Evolutionary conservation across 495 filamentous ascomycete species (phyloP).

Genomic region (Astrothelium subdiscretum): DNA sequence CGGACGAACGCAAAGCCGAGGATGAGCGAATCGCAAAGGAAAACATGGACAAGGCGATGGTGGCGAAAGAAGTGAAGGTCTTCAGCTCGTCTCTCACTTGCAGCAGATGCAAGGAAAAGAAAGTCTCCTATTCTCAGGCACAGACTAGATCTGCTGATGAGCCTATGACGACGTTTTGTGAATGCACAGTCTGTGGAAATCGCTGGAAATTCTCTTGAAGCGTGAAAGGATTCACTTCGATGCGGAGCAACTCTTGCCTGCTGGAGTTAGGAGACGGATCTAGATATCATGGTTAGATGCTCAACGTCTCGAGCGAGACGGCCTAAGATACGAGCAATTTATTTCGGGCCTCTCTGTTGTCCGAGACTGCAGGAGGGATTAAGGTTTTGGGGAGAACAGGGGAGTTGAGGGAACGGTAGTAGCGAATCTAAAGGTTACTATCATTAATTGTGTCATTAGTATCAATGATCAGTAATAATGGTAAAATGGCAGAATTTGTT

Average conservation of each 20-base stretch:
- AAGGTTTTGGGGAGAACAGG: not conserved
- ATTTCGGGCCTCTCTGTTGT: not conserved
- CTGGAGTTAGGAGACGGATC: not conserved
- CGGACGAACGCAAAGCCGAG: slow-evolving; percentile 51
- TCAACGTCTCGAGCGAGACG: not conserved
- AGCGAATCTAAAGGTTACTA: not conserved
- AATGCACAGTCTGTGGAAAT: slow-evolving; percentile 63
- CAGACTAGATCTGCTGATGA: slow-evolving; percentile 94
- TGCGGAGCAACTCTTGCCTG: not conserved
- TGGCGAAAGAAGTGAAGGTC: slow-evolving; percentile 79
- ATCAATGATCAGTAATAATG: too few species aligned
- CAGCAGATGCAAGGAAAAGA: slow-evolving; percentile 79
- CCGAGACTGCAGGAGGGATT: not conserved
- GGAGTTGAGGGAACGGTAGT: too few species aligned
- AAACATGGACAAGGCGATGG: slow-evolving; percentile 92
- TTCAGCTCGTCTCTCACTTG: slow-evolving; percentile 63
- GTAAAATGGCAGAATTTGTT: too few species aligned
- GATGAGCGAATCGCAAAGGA: slow-evolving; percentile 66
- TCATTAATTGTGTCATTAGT: too few species aligned
- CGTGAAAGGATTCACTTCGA: not conserved
- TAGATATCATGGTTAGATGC: not conserved
- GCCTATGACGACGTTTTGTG: slow-evolving; percentile 76
- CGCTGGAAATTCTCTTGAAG: slow-evolving; percentile 52
- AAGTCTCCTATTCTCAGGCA: slow-evolving; percentile 89
- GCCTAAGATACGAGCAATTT: not conserved